Base-by-base conservation (phyloP, 768 basidiomycete genomes). In the Lentinula raphanica region DNA sequence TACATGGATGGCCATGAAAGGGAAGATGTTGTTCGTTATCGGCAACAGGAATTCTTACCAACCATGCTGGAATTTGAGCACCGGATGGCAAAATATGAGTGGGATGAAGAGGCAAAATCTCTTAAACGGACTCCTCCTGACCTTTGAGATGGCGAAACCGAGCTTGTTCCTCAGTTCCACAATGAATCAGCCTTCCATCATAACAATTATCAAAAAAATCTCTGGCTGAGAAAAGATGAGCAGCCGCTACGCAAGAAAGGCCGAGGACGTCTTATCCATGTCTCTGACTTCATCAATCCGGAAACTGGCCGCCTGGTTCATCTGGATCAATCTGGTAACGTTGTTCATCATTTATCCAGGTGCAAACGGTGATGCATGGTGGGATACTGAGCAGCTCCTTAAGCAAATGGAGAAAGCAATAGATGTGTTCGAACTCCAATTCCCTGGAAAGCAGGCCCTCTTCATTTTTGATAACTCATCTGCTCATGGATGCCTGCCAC, bases 241-340 rank as follows among this genome's bases (percentile, higher is more conserved):
- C 61, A 64, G 51, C 63, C 63, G 6, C 54, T 74, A 19, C 65
- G 58, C 13, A 71, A 71, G 49, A 75, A 78, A 58, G 68, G 71
- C 5, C 58, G 63, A 12, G 75, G 76, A 3, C 56, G 62, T 1
- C 56, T 73, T 5, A 76, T 76, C 31, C 73, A 77, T 64, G 67
- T 74, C 5, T 79, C 75, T 1, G 74, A 73, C 31, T 78, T 78
- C 49, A 72, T 79, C 29, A 67, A 69, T 39, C 65, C 71, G 21
- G 65, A 67, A 11, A 68, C 58, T 49, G 72, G 78, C 1, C 63
- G 63, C 12, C 65, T 77, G 17, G 62, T 74, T 32, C 12, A 64
- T 2, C 36, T 31, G 1, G 62, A 71, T 59, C 21, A 45, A 9
- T 35, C 63, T 58, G 73, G 73, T 0, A 48, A 56, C 0, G 61